phyloP scores from a whole-genome alignment of 2,329 filamentous ascomycete species.

The Shiraia sp. region DNA sequence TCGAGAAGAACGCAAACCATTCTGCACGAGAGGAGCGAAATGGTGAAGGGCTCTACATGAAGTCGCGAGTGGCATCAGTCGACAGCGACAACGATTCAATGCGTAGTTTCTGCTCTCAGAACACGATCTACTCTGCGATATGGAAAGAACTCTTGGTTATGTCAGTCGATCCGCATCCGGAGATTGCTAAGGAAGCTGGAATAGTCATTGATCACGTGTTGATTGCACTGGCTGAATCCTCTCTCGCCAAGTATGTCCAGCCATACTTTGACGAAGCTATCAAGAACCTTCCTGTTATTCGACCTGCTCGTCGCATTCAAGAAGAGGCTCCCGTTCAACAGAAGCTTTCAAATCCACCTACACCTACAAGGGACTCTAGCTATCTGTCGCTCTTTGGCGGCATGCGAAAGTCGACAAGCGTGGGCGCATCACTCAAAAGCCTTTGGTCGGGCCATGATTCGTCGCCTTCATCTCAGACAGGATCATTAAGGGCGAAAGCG shows the following conservation, averaged over 20 bases:
- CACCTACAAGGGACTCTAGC: constrained; percentile 59
- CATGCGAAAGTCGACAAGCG: constrained; percentile 65
- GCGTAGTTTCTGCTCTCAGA: constrained; percentile 61
- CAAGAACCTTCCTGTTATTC: constrained; percentile 48
- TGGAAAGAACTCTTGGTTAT: constrained; percentile 93
- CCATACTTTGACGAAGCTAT: constrained; percentile 73
- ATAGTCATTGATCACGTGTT: constrained; percentile 88
- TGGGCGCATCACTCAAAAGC: constrained; percentile 66
- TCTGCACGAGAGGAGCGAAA: constrained; percentile 27
- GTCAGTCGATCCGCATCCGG: constrained; percentile 91
- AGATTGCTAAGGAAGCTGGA: constrained; percentile 83
- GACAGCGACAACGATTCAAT: constrained; percentile 6
- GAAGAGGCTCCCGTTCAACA: constrained; percentile 46
- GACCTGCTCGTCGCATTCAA: constrained; percentile 45
- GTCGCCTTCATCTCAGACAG: constrained; percentile 31
- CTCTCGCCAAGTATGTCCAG: constrained; percentile 72
- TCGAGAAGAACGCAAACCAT: constrained; percentile 62
- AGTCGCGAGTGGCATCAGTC: constrained; percentile 18
- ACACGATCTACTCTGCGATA: constrained; percentile 88
- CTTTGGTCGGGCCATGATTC: constrained; percentile 53
- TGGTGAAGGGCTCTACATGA: constrained; percentile 37
- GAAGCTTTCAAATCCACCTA: constrained; percentile 50
- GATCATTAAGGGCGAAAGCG: constrained; percentile 51
- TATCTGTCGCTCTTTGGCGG: constrained; percentile 61
- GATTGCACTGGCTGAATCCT: constrained; percentile 74